These are phyloP conservation scores for Arabis alpina DNA, from an alignment of 345 rosid species.

Conservation along the genomic window DNA sequence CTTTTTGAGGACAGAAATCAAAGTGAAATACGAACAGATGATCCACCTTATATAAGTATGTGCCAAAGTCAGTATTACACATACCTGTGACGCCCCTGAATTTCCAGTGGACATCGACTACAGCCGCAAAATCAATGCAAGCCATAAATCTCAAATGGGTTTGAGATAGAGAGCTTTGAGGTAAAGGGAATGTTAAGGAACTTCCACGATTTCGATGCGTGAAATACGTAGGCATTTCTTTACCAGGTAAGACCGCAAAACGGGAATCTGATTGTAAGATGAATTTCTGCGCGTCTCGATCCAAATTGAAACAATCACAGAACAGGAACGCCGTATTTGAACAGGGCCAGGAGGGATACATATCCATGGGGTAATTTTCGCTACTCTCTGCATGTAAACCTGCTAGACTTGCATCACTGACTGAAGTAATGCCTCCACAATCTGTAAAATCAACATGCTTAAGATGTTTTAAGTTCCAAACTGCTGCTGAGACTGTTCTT, in stretches of 20 bases:
- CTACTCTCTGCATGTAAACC: too few relatives aligned
- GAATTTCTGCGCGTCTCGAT: neutral
- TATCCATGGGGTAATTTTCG: too few relatives aligned
- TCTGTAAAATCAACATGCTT: neutral
- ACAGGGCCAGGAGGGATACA: too few relatives aligned
- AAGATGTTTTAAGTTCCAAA: neutral
- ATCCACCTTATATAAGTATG: too few relatives aligned
- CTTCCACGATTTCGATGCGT: neutral
- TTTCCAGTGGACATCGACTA: too few relatives aligned
- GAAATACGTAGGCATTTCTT: neutral
- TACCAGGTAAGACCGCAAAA: neutral
- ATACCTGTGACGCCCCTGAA: too few relatives aligned
- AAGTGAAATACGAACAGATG: too few relatives aligned
- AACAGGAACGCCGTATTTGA: neutral
- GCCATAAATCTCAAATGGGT: too few relatives aligned
- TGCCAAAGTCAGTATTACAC: too few relatives aligned
- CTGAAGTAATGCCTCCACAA: conserved; percentile 1
- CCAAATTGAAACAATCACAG: neutral
- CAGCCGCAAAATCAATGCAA: too few relatives aligned
- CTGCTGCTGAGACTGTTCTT: conserved; percentile 9
- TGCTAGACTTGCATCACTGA: neutral
- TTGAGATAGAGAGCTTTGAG: neutral
- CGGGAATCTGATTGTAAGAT: neutral
- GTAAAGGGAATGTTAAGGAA: neutral
- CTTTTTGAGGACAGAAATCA: too few relatives aligned